These are phyloP conservation scores for Hibiscus syriacus DNA, from an alignment of 345 rosid genomes.

Conservation along the genomic window DNA sequence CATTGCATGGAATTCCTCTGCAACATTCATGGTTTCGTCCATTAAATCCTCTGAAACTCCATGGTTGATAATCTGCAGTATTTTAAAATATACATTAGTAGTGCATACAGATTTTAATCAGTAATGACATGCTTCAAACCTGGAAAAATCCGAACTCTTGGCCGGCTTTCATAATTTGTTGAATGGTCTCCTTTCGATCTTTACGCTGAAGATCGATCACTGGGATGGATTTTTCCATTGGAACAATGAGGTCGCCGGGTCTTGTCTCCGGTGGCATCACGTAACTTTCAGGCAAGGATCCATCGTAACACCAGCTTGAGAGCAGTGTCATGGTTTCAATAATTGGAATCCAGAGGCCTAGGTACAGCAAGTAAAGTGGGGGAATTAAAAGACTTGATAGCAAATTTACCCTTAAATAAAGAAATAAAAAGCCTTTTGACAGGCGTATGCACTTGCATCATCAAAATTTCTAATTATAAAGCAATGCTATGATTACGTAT, in stretches of 20 bases:
- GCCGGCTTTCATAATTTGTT: slow-evolving; percentile 24
- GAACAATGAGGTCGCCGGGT: slow-evolving; percentile 11
- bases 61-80: slow-evolving; percentile 26
- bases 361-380: background rate
- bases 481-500: no score
- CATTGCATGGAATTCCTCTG: no score
- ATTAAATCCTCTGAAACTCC: slow-evolving; percentile 29
- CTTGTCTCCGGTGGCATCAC: no score
- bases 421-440: background rate
- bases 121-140: slow-evolving; percentile 9
- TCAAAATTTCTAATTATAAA: no score
- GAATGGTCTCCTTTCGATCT: slow-evolving; percentile 12
- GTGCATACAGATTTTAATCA: no score
- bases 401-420: slow-evolving; percentile 12
- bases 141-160: slow-evolving; percentile 34
- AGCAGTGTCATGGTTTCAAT: no score
- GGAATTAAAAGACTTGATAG: slow-evolving; percentile 4
- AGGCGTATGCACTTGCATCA: slow-evolving; percentile 14
- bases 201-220: slow-evolving; percentile 22
- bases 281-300: no score
- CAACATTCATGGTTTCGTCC: no score
- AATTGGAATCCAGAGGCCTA: slow-evolving; percentile 7
- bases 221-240: slow-evolving; percentile 18
- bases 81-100: background rate
- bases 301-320: slow-evolving; percentile 23